These are phyloP conservation scores for Berberis thunbergii DNA, from an alignment of 164 flowering plant species.

Conservation along the genomic window DNA sequence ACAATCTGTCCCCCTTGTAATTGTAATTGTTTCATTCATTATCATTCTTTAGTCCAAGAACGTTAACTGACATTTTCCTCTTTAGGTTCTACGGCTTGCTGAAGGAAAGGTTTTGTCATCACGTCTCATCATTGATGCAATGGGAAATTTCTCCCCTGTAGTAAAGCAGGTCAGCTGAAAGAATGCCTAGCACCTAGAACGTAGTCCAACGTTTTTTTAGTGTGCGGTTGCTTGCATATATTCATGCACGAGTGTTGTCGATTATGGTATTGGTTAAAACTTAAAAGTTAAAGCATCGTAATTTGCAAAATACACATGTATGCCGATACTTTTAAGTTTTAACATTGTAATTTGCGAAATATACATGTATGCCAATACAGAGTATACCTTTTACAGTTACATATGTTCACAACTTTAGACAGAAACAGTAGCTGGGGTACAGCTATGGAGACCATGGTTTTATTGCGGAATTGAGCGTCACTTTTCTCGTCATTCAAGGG, in stretches of 20 bases:
- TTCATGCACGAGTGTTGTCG: neutral
- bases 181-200: neutral
- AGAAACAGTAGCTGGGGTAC: no score
- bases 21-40: no score
- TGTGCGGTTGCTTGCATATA: neutral
- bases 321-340: no score
- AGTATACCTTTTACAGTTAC: no score
- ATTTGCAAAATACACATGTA: neutral
- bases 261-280: no score
- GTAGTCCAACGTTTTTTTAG: neutral
- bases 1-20: no score
- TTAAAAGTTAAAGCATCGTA: neutral
- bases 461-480: no score
- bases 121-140: constrained; percentile 81
- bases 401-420: no score
- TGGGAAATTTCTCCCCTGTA: constrained; percentile 96
- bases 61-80: neutral
- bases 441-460: no score
- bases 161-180: constrained; percentile 65
- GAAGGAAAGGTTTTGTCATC: constrained; percentile 58
- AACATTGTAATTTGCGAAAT: neutral
- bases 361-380: no score
- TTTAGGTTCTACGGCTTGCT: constrained; percentile 51
- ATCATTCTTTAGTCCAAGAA: no score
- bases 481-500: no score